phyloP scores from a whole-genome alignment of 2,329 filamentous ascomycete genomes.

The Venturia carpophila region DNA sequence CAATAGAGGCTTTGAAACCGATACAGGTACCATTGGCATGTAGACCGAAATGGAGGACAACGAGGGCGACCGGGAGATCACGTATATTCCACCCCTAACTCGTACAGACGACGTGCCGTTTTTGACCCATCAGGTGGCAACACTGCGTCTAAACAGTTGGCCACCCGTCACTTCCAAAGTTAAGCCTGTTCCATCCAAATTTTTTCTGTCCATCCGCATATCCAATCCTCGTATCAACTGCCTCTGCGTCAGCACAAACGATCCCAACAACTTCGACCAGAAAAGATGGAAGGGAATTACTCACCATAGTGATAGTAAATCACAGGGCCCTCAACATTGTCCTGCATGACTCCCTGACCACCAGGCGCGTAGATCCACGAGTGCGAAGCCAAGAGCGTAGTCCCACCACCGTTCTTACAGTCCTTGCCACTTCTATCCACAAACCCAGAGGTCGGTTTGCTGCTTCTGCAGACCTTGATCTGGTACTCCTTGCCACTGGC shows the following conservation, averaged over 20 bases:
- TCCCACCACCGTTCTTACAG: constrained; percentile 53
- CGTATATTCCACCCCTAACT: too few species aligned
- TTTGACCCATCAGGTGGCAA: too few species aligned
- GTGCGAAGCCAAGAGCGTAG: constrained; percentile 52
- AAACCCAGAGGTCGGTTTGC: constrained; percentile 46
- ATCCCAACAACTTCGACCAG: not conserved
- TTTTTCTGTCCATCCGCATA: constrained; percentile 44
- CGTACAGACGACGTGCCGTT: too few species aligned
- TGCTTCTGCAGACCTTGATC: constrained; percentile 56
- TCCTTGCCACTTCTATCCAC: constrained; percentile 46
- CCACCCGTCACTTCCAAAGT: constrained; percentile 42
- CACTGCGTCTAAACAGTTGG: constrained; percentile 25
- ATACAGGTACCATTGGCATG: too few species aligned
- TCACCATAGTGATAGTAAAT: constrained; percentile 55
- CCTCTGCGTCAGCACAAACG: not conserved
- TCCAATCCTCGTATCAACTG: constrained; percentile 45
- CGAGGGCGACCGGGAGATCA: too few species aligned
- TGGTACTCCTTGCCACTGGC: constrained; percentile 55
- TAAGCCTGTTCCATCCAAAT: constrained; percentile 46
- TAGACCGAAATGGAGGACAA: too few species aligned
- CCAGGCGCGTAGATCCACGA: constrained; percentile 57
- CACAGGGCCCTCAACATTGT: constrained; percentile 43
- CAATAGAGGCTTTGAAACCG: too few species aligned
- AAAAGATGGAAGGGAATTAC: constrained; percentile 10
- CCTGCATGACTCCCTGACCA: constrained; percentile 53